Evolutionary conservation across 495 filamentous ascomycete genomes (phyloP).

Genomic region (Penicillium diatomitis): DNA sequence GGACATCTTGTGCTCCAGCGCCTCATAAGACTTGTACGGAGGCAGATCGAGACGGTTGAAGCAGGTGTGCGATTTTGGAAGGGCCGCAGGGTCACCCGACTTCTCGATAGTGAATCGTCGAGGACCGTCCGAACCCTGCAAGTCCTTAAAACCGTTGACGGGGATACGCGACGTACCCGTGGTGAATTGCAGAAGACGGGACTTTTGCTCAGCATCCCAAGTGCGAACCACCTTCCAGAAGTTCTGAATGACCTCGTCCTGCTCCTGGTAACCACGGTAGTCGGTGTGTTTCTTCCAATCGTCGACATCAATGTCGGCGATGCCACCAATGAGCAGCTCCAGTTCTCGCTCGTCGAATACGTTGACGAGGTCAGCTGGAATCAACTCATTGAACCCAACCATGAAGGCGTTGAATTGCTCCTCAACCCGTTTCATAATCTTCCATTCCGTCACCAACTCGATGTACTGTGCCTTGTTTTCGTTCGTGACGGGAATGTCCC

Average conservation of each 20-base stretch:
- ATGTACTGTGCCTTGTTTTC: constrained; percentile 94
- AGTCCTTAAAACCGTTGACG: constrained; percentile 99
- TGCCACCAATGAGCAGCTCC: constrained; percentile 94
- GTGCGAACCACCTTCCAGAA: constrained; percentile 97
- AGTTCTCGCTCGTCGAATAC: constrained; percentile 98
- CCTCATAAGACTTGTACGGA: constrained; percentile 81
- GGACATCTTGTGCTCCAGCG: constrained; percentile 78
- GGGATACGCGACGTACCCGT: constrained; percentile 97
- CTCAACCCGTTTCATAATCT: constrained; percentile 94
- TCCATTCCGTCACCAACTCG: constrained; percentile 97
- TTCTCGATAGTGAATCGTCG: constrained; percentile 97
- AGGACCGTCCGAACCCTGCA: constrained; percentile 94
- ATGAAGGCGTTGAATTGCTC: constrained; percentile 98
- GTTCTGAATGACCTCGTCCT: constrained; percentile 90
- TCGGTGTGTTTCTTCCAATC: constrained; percentile 99
- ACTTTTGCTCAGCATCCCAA: constrained; percentile 99
- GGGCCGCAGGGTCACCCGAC: constrained; percentile 75
- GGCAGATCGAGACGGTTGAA: constrained; percentile 98
- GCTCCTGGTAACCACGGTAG: constrained; percentile 98
- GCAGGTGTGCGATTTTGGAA: constrained; percentile 97
- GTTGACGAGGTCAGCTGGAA: constrained; percentile 91
- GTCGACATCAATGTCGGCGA: constrained; percentile 98
- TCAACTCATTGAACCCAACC: constrained; percentile 93
- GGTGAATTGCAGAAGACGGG: constrained; percentile 88
- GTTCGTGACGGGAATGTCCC: constrained; percentile 91